Base-by-base conservation (phyloP, 441 rosid genomes). In the Populus hybrid region DNA sequence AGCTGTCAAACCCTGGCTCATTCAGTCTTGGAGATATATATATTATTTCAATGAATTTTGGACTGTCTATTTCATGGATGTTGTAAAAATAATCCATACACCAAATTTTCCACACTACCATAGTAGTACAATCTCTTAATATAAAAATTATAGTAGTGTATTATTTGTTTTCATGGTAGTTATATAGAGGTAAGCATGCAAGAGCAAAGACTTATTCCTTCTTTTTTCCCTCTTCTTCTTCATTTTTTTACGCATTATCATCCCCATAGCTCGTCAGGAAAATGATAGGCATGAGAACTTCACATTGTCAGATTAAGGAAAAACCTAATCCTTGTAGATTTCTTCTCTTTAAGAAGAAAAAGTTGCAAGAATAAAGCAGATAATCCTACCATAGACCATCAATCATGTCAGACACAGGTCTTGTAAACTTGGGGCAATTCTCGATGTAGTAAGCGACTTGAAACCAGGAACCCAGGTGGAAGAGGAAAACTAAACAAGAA, bases 381-480 rank as follows among this genome's bases (percentile, higher is more conserved):
- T 10, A 76, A 81, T 72, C 91, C 50, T 84, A 93, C 99, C 99
- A 93, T 82, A 97, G 84, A 73, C 98, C 99, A 83, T 97, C 99
- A 63, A 95, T 79, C 91, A 90, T 86, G 91, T 92, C 97, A 6
- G 94, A 85, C 75, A 89, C 82, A 76, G 95, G 98, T 85, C 99
- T 87, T 73, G 98, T 86, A 85, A 93, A 93, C 86, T 89, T 64
- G 99, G 99, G 75, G 92, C 84, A 76, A 93, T 79, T 88, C 94
- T 92, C 42, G 98, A 94, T 38, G 95, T 85, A 20, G 98, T 82
- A 69, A 95, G 97, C 34, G 97, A 94, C 91, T 91, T 94, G 93
- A 95, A 97, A 79, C 99, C 98, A 87, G 92, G 99, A 83, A 89
- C 98, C 93, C 81, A 50, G 54, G 35, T 34, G 30, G 40, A 66